Percentiles rank a stretch among this genome's conserved stretches.
Evolutionary conservation across 2,329 filamentous ascomycete genomes (phyloP).

Genomic region (Monosporascus ibericus): DNA sequence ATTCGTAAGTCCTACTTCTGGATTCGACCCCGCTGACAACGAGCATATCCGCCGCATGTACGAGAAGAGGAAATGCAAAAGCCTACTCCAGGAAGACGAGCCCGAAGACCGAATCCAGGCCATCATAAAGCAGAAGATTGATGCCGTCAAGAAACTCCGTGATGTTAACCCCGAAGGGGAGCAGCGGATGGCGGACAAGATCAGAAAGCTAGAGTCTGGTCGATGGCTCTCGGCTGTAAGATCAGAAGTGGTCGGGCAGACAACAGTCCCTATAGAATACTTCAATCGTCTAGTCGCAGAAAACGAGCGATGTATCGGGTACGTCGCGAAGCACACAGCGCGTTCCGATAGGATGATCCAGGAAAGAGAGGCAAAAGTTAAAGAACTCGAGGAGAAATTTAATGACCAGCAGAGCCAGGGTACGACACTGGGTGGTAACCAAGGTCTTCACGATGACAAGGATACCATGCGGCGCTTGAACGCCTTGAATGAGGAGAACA

Average conservation of each 20-base stretch:
- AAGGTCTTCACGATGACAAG: background rate
- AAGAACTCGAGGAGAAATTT: background rate
- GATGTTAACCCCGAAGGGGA: slow-evolving; percentile 7
- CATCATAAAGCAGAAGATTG: slow-evolving; percentile 7
- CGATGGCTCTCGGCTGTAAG: slow-evolving; percentile 16
- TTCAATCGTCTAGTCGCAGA: slow-evolving; percentile 19
- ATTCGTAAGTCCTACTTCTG: background rate
- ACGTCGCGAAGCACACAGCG: slow-evolving; percentile 5
- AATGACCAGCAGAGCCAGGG: background rate
- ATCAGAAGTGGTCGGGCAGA: slow-evolving; percentile 5
- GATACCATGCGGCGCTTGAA: too few relatives aligned
- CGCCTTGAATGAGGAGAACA: too few relatives aligned
- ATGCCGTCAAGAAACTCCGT: slow-evolving; percentile 3
- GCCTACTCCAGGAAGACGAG: background rate
- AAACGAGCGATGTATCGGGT: slow-evolving; percentile 10
- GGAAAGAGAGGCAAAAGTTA: background rate
- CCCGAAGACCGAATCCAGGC: slow-evolving; percentile 12
- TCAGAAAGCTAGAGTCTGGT: slow-evolving; percentile 5
- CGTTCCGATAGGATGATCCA: background rate
- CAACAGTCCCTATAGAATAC: slow-evolving; percentile 11
- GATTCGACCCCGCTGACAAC: slow-evolving; percentile 8
- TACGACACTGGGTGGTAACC: too few relatives aligned
- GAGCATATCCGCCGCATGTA: slow-evolving; percentile 1
- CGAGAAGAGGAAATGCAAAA: background rate
- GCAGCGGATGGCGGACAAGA: slow-evolving; percentile 6